phyloP scores from a whole-genome alignment of 495 filamentous ascomycete genomes.

The Podospora didyma region DNA sequence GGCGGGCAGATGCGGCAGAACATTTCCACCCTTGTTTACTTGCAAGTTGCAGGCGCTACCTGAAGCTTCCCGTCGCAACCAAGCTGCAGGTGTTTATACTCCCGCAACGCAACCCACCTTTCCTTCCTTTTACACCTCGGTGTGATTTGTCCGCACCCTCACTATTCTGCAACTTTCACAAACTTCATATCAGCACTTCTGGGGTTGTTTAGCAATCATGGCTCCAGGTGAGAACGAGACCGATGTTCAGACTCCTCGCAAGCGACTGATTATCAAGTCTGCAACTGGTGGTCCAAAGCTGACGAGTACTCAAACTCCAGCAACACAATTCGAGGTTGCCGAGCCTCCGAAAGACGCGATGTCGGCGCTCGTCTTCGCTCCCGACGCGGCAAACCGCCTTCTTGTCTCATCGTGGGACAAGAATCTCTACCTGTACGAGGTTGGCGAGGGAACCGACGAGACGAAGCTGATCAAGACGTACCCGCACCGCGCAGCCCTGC shows the following conservation, averaged over 20 bases:
- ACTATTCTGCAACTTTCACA: too few species aligned
- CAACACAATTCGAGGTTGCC: slow-evolving; percentile 65
- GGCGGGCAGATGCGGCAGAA: slow-evolving; percentile 1
- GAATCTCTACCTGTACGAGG: slow-evolving; percentile 86
- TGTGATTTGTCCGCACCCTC: too few species aligned
- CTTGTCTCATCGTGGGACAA: slow-evolving; percentile 95
- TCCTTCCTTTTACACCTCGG: too few species aligned
- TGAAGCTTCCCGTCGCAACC: slow-evolving; percentile 2
- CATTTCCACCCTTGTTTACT: slow-evolving; percentile 10
- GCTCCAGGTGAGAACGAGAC: slow-evolving; percentile 34
- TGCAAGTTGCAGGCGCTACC: neutral
- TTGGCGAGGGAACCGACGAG: slow-evolving; percentile 49
- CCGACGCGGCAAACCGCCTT: slow-evolving; percentile 60
- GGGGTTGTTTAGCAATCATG: slow-evolving; percentile 21
- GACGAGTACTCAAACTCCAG: too few species aligned
- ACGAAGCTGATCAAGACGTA: slow-evolving; percentile 63
- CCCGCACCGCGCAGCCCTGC: slow-evolving; percentile 78
- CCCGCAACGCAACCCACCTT: neutral
- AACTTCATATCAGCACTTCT: too few species aligned
- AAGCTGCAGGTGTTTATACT: neutral
- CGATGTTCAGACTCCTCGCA: too few species aligned
- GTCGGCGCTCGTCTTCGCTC: slow-evolving; percentile 80
- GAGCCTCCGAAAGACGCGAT: slow-evolving; percentile 84
- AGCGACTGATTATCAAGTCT: neutral
- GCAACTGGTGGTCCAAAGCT: too few species aligned